Evolutionary conservation across 108 stramenopile species (phyloP), one percentile per base, ranked within the genome.

Genomic region (Cyclotella baltica): DNA sequence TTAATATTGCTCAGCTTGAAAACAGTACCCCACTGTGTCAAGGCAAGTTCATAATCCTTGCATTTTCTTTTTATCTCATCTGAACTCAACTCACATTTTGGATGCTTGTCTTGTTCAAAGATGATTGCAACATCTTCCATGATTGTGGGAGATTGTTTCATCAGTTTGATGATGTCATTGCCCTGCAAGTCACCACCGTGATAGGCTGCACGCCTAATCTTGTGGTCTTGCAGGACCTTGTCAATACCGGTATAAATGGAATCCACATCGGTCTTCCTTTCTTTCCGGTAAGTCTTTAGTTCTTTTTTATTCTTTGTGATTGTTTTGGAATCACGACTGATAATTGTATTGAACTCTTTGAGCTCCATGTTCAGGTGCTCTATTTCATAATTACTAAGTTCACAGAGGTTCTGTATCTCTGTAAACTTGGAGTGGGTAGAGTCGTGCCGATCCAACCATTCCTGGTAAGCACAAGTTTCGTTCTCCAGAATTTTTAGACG

Each of bases 131-230:
- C 13, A 5, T 34, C 46, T 30, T 67, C 33, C 48, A 35, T 67
- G 23, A 67, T 43, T 43, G 18, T 28, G 27, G 27, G 27, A 19
- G 38, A 38, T 47, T 29, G 27, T 25, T 43, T 47, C 66, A 50
- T 47, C 66, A 50, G 19, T 47, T 27, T 43, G 46, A 47, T 46
- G 25, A 70, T 34, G 3, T 56, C 53, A 20, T 36, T 36, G 23
- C 69, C 69, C 23, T 70, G 48, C 34, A 70, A 52, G 25, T 70
- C 50, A 20, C 53, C 69, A 33, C 69, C 53, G 23, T 70, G 69
- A 52, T 70, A 56, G 8, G 69, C 69, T 36, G 48, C 30, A 52
- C 69, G 53, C 18, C 56, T 23, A 3, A 70, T 70, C 31, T 47
- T 47, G 22, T 66, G 20, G 23, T 47, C 35, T 28, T 66, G 40